Percentiles rank a stretch among this genome's conserved stretches.
Evolutionary conservation across 257 asterid species (phyloP).

Genomic region (Cruciata laevipes): DNA sequence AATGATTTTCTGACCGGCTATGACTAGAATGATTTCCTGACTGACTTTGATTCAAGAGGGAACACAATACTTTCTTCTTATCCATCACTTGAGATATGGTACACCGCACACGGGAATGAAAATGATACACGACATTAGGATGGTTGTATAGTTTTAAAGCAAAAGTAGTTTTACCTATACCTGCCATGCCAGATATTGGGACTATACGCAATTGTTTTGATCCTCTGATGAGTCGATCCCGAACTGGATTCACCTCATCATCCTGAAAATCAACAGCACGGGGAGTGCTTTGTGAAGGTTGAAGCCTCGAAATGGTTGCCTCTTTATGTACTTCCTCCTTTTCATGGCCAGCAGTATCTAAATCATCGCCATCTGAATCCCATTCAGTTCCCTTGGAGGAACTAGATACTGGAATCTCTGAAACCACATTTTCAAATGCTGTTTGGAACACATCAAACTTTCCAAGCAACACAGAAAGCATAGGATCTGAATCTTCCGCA

Average conservation of each 20-base stretch:
- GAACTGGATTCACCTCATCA: background rate
- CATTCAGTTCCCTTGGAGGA: background rate
- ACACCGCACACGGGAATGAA: background rate
- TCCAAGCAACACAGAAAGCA: background rate
- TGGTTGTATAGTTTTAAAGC: background rate
- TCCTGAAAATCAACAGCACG: background rate
- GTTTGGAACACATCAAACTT: background rate
- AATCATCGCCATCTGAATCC: no score
- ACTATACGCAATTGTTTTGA: background rate
- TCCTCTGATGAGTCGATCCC: background rate
- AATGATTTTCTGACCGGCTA: background rate
- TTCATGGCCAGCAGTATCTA: background rate
- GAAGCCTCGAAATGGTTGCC: background rate
- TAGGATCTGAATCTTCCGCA: background rate
- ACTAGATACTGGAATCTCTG: background rate
- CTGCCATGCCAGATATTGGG: constrained; percentile 6
- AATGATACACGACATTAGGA: background rate
- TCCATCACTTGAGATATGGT: constrained; percentile 5
- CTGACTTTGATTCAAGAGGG: background rate
- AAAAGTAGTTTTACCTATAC: constrained; percentile 13
- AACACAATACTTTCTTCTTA: background rate
- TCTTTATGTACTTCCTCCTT: background rate
- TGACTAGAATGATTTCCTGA: background rate
- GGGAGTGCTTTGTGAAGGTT: background rate
- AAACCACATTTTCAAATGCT: background rate